Evolutionary conservation across 192 early-diverging fungal genomes (phyloP).

Genomic region (Entomortierella lignicola): DNA sequence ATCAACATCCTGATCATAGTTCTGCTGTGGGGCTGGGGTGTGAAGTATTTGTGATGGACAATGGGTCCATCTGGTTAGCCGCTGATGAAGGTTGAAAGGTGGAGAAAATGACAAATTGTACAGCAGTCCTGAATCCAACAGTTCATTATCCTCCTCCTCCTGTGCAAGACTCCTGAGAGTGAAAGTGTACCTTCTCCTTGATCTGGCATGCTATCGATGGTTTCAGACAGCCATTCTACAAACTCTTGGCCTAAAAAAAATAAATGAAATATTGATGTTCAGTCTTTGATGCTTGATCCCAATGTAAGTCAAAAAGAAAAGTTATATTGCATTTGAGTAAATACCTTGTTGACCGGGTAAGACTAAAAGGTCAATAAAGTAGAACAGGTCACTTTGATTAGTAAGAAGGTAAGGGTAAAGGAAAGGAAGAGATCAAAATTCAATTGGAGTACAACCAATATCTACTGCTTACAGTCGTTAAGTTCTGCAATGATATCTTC

Average conservation of each 20-base stretch:
- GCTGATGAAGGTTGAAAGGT: conserved; percentile 2
- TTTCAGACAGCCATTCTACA: conserved; percentile 34
- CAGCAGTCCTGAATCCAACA: background rate
- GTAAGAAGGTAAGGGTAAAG: too few relatives aligned
- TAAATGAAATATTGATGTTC: background rate
- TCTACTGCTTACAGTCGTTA: conserved; percentile 37
- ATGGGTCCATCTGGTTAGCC: conserved; percentile 8
- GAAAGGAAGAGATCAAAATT: too few relatives aligned
- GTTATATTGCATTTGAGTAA: background rate
- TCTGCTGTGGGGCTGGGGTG: background rate
- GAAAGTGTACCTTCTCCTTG: conserved; percentile 4
- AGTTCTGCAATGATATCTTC: conserved; percentile 28
- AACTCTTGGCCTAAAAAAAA: conserved; percentile 24
- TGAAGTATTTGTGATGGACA: conserved; percentile 2
- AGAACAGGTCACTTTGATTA: background rate
- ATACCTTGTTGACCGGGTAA: conserved; percentile 7
- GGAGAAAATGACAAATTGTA: background rate
- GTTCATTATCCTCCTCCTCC: background rate
- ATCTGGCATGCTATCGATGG: background rate
- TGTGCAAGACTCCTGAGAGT: conserved; percentile 10
- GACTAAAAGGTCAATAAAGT: background rate
- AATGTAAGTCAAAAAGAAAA: background rate
- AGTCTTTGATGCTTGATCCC: too few relatives aligned
- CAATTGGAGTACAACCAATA: too few relatives aligned
- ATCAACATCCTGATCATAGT: background rate